Base-by-base conservation (phyloP, 1,284 basidiomycete genomes). In the Anthracocystis walkeri region DNA sequence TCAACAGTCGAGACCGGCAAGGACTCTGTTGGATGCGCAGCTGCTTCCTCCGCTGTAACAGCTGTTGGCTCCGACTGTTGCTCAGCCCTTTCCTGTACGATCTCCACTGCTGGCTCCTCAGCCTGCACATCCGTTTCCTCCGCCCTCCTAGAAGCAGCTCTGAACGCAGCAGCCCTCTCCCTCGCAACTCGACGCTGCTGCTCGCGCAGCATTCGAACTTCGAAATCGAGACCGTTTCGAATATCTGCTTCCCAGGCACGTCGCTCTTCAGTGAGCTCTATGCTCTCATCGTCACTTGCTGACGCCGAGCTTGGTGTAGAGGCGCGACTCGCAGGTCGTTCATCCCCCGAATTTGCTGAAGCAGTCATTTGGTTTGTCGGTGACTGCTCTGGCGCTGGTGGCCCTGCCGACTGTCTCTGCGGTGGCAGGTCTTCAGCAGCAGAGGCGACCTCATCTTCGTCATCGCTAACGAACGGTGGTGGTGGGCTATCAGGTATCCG, bases 381-480 rank as follows among this genome's bases (percentile, higher is more conserved):
- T 38, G 51, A 3, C 40, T 55, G 51, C 7, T 49, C 44, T 49
- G 46, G 29, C 16, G 31, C 12, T 20, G 23, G 46, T 1, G 48
- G 20, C 16, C 57, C 12, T 3, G 27, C 2, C 11, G 58, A 51
- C 42, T 23, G 27, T 50, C 45, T 29, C 1, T 20, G 20, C 7
- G 51, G 7, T 23, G 54, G 25, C 2, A n/a, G 31, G 25, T 44
- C 27, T 46, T 31, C 12, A 11, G 23, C 10, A n/a, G 29, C 23
- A 4, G 42, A 27, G 12, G 48, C 10, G 8, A 46, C 29, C 7
- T 74, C 71, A 21, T 71, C 64, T 48, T 68, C 65, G 10, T 73
- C 65, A 25, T 80, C 80, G 41, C 71, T 80, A 21, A 65, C 48
- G 50, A 82, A 82, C 7, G 80, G 55, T 14, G 80, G 80, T 48